These are phyloP conservation scores for Pyrenophora tritici-repentis DNA, from an alignment of 2,329 filamentous ascomycete genomes.

Conservation along the genomic window DNA sequence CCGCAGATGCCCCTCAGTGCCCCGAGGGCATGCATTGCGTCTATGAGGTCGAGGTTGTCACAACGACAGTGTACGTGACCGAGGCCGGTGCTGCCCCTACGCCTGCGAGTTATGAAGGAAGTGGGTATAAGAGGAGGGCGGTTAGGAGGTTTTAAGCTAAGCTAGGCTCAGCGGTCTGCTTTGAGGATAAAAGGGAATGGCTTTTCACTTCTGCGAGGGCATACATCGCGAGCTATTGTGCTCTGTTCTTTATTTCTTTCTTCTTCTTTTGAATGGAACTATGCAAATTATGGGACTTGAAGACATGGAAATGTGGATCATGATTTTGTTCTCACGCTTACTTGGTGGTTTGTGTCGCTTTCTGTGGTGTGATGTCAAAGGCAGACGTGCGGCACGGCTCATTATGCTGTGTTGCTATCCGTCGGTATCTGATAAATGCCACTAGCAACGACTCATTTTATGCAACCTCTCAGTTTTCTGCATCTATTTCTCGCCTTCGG, in stretches of 20 bases:
- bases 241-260: conserved; percentile 12
- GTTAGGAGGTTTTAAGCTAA: conserved; percentile 8
- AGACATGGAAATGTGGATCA: too few relatives aligned
- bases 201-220: conserved; percentile 18
- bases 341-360: too few relatives aligned
- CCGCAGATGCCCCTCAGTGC: conserved; percentile 24
- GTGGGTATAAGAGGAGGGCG: conserved; percentile 19
- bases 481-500: conserved; percentile 28
- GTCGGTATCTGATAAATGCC: too few relatives aligned
- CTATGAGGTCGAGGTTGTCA: conserved; percentile 29
- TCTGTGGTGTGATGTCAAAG: too few relatives aligned
- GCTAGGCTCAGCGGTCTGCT: background rate
- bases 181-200: background rate
- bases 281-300: too few relatives aligned
- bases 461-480: too few relatives aligned
- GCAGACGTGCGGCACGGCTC: too few relatives aligned
- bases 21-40: conserved; percentile 27
- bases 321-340: too few relatives aligned
- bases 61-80: conserved; percentile 36
- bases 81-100: conserved; percentile 1
- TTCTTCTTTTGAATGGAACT: too few relatives aligned
- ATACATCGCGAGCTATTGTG: conserved; percentile 15
- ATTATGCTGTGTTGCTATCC: too few relatives aligned
- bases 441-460: too few relatives aligned
- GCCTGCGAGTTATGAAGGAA: background rate